Evolutionary conservation across 177 flowering plant genomes (phyloP), one percentile per base, ranked within the genome.

Genomic region (Tripterygium wilfordii): DNA sequence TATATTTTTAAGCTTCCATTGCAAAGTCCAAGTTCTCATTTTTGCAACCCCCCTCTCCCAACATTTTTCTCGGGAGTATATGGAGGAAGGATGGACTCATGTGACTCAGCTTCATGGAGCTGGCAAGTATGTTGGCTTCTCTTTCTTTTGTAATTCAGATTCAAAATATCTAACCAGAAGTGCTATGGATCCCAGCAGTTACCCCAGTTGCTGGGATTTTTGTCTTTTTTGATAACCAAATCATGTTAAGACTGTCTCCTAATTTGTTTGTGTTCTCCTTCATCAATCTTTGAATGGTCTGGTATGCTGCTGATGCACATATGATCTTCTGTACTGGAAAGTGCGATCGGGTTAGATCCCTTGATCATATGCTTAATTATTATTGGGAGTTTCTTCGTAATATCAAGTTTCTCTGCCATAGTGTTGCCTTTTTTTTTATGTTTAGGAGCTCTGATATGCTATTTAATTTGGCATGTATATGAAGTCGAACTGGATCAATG

Each of bases 271-370:
- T 1, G 16, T n/a, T 23, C 14, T 33, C 16, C 45, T 1, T 30
- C n/a, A n/a, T n/a, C n/a, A n/a, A 25, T 23, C 0, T 3, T 5
- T 31, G 14, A 23, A 6, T 31, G 29, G 26, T 10, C 44, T 82
- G 96, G 78, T 87, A 91, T 63, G 95, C 83, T 21, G 98, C 95
- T 20, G 95, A 91, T 79, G 98, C 96, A 19, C 73, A 88, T 67
- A 96, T 92, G 30, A 85, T 88, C 60, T 88, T 90, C 58, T 85
- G 95, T 53, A 83, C 92, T 0, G 96, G 95, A 37, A 74, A 66
- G 56, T 85, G 89, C 96, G 54, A 74, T 3, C 39, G 42, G 17
- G 83, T 91, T 9, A 51, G 5, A 15, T 96, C 96, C 0, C 42
- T 19, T 4, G 96, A 91, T 52, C 88, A 85, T 43, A 88, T 69